Conservation (phyloP, 1,139 yeast species). For the Suhomyces yuchorum region DNA sequence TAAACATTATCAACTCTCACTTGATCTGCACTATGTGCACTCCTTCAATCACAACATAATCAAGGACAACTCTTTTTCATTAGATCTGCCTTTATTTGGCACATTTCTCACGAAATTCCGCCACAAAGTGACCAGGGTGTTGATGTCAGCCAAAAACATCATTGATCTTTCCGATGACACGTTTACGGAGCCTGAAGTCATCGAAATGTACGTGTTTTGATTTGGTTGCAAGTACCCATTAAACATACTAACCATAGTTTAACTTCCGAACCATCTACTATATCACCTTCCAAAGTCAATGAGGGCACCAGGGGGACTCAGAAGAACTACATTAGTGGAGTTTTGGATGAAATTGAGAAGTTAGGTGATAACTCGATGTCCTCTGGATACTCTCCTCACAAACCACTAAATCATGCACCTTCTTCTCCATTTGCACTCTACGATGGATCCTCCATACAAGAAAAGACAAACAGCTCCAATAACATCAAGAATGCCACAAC, state of each 20-base stretch:
- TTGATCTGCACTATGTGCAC: slow-evolving; percentile 1
- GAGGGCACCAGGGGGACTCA: not conserved
- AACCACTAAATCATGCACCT: not conserved
- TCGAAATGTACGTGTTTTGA: slow-evolving; percentile 17
- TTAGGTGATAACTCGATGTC: not conserved
- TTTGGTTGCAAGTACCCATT: slow-evolving; percentile 2
- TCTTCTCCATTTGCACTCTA: slow-evolving; percentile 2
- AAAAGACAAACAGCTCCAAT: not conserved
- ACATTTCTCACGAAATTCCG: not conserved
- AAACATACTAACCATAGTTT: slow-evolving; percentile 6
- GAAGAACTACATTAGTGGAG: not conserved
- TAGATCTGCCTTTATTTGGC: too few relatives aligned
- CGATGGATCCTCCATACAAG: not conserved
- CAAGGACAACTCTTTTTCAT: not conserved
- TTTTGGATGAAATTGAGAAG: not conserved
- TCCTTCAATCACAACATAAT: not conserved
- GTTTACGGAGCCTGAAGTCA: slow-evolving; percentile 15
- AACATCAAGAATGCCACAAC: not conserved
- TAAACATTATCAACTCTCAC: not conserved
- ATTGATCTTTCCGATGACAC: slow-evolving; percentile 14
- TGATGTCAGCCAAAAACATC: not conserved
- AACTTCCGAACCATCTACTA: slow-evolving; percentile 3
- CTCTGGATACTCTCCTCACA: not conserved
- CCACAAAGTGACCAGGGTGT: not conserved
- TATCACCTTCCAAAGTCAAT: not conserved